A percentile compares a stretch with the other conserved stretches of the same genome.
phyloP scores from a whole-genome alignment of 305 asterid species.

The Stenogyne calaminthoides region DNA sequence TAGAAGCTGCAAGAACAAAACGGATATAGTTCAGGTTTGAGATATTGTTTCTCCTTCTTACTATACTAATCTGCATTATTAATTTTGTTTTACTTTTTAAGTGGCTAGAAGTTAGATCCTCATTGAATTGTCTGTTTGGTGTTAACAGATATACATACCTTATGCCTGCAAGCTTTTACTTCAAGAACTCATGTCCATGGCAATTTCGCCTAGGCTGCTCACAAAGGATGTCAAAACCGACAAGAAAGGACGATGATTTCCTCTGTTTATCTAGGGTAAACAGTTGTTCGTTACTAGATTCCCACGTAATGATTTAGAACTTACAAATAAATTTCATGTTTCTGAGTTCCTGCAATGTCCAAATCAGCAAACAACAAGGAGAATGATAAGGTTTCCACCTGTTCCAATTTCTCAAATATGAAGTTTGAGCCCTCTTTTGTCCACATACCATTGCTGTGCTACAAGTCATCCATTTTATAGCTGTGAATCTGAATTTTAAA shows the following conservation, averaged over 20 bases:
- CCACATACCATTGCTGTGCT: conserved; percentile 38
- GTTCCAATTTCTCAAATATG: conserved; percentile 54
- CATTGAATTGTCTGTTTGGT: not conserved
- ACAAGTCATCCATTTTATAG: conserved; percentile 41
- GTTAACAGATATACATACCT: conserved; percentile 49
- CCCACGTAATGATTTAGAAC: not conserved
- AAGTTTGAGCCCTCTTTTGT: conserved; percentile 48
- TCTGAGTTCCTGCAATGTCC: conserved; percentile 26
- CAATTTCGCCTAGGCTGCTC: conserved; percentile 59
- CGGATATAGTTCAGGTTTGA: conserved; percentile 83
- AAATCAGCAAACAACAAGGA: conserved; percentile 26
- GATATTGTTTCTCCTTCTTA: not conserved
- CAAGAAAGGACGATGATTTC: conserved; percentile 22
- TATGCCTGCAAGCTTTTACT: conserved; percentile 69
- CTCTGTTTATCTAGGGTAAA: not conserved
- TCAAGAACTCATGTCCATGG: conserved; percentile 76
- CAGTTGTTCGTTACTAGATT: not conserved
- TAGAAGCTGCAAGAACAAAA: conserved; percentile 83
- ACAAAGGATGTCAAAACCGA: conserved; percentile 33
- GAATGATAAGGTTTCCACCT: conserved; percentile 23
- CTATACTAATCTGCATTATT: not conserved
- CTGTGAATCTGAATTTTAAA: not conserved
- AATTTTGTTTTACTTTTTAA: not conserved
- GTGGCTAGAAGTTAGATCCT: not conserved
- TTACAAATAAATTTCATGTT: not conserved